Evolutionary conservation across 2,329 filamentous ascomycete genomes (phyloP), one percentile per base, ranked within the genome.

Genomic region (Ilyonectria mors-panacis): DNA sequence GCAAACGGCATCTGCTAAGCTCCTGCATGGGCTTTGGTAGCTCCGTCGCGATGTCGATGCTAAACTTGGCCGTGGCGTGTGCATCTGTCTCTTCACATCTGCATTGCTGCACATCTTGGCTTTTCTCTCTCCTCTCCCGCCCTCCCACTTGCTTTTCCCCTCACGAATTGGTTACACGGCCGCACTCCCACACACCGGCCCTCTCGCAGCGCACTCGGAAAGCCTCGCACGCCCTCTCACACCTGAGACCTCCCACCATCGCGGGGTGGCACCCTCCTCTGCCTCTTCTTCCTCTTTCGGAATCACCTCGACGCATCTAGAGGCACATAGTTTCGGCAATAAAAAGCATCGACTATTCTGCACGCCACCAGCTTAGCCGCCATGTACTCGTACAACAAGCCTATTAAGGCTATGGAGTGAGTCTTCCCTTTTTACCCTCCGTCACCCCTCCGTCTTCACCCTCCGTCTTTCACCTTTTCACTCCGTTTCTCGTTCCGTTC

Each of bases 341-440:
- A 70, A 70, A 73, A 69, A 58, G 51, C 48, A 73, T 54, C 66
- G 44, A 56, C 53, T 57, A 42, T 61, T 30, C 67, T 68, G 23
- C 63, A 30, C 66, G 54, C 61, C 59, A 61, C 57, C 51, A 44
- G 59, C 63, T 63, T 57, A 28, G 47, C 42, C 72, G 70, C 63
- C 71, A 80, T 80, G 77, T 81, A 79, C 69, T 76, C 75, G 45
- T 80, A 79, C 72, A 78, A 81, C 61, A 81, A 81, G 65, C 77
- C 78, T 70, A 80, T 82, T 66, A 78, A 73, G 75, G 74, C 76
- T 71, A 77, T 82, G 78, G 78, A 81, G 80, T 82, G 73, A 77
- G 80, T 76, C 51, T 45, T 48, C 33, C 37, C 51, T 47, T 17
- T 62, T 63, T 51, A 56, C 45, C 61, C 26, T 67, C 45, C 44